Evolutionary conservation across 306 rosid species (phyloP).

Genomic region (Heteromeles arbutifolia): DNA sequence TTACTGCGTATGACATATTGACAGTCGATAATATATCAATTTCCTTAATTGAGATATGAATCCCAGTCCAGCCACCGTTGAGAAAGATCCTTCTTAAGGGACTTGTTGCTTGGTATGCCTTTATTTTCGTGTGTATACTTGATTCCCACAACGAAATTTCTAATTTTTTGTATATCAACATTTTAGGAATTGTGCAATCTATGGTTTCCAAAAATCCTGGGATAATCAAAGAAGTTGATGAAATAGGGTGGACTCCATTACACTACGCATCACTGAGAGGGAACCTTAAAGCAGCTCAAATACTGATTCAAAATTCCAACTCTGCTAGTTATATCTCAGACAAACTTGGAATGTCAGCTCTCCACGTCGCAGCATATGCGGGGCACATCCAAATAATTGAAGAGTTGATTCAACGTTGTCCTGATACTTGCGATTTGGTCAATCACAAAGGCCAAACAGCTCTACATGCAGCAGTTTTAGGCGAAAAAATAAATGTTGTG

Average conservation of each 20-base stretch:
- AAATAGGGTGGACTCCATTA: conserved; percentile 10
- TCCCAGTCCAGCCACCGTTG: too few relatives aligned
- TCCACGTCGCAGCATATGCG: not conserved
- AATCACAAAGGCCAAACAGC: not conserved
- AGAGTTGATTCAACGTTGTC: not conserved
- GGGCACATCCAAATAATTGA: not conserved
- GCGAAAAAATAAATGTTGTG: not conserved
- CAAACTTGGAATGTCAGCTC: conserved; percentile 9
- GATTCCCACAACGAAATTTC: too few relatives aligned
- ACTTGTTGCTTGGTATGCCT: not conserved
- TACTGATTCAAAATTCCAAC: not conserved
- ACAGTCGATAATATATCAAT: too few relatives aligned
- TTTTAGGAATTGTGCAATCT: not conserved
- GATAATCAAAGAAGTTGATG: not conserved
- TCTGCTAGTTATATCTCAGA: not conserved
- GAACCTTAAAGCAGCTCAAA: not conserved
- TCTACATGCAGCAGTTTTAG: not conserved
- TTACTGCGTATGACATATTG: too few relatives aligned
- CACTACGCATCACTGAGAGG: conserved; percentile 12
- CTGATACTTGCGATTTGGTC: conserved; percentile 6
- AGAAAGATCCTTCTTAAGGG: too few relatives aligned
- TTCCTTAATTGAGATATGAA: too few relatives aligned
- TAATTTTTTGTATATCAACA: not conserved
- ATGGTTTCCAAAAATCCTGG: not conserved
- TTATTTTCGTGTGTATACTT: too few relatives aligned